Evolutionary conservation across 345 rosid genomes (phyloP), one percentile per base, ranked within the genome.

Genomic region (Pelargonium nanum): DNA sequence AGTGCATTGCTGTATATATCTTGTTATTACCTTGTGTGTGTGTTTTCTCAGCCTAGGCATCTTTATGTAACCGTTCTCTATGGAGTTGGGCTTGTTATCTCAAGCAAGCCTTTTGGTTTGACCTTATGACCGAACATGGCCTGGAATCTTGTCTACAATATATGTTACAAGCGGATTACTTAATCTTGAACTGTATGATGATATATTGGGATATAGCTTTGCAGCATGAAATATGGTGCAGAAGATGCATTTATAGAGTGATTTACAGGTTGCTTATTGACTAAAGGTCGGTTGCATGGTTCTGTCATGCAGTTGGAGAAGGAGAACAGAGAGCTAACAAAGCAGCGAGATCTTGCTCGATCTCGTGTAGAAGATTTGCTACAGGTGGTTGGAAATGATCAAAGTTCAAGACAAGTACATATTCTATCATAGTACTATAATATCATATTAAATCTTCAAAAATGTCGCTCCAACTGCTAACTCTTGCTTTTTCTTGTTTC

Each of bases 281-380:
- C 1, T 40, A 40, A 40, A 40, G 56, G 62, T 44, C 22, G 19
- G 30, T 70, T 65, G 56, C 64, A 48, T 66, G 68, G 63, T 55
- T 73, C 66, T 67, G 40, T 57, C 56, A 24, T 64, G 75, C 79
- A 93, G 99, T 78, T 93, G 92, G 97, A 84, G 77, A 89, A 79
- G 70, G 87, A 87, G 74, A 85, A 85, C 28, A 80, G 66, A 68
- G 97, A 85, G 58, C 71, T 89, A 75, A 83, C 81, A 23, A 83
- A 77, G 79, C 96, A 87, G 68, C 81, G 94, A 64, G 90, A 89
- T 84, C 85, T 78, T 74, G 90, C 94, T 73, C 87, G 84, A 69
- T 83, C 90, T 63, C 85, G 87, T 34, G 73, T 87, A 48, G 77
- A 85, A 71, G 90, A 93, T 75, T 76, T 89, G 73, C 85, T 84